Base-by-base conservation (phyloP, 208 protist species). In the Acanthamoeba lugdunensis region DNA sequence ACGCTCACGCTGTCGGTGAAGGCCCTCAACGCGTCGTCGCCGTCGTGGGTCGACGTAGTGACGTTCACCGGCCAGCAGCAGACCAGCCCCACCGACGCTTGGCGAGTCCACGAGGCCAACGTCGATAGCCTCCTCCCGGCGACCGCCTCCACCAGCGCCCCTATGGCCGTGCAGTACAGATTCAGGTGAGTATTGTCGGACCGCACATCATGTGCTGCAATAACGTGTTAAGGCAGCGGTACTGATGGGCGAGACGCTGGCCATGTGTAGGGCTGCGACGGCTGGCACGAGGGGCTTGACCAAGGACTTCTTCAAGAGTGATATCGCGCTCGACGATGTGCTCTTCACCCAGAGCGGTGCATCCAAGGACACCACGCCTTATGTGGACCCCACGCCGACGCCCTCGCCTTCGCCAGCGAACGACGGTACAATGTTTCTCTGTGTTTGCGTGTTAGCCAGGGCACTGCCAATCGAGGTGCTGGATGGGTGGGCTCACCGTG, bases 241-340 rank as follows among this genome's bases (percentile, higher is more conserved):
- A 45, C 41, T 45, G 41, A 45, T 45, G 41, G 37, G 37, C 2
- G 37, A 41, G 37, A 41, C 37, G 37, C 41, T 56, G 52, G 52
- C 9, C 16, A 11, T 56, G 52, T 56, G 65, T 37, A 88, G 37
- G 33, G 41, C 81, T 11, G 81, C 13, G 33, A 13, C 81, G 11
- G 81, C 52, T 16, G 81, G 81, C 69, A 79, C 37, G 30, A 23
- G 69, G n/a, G 33, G 33, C 54, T 48, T 56, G 45, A 58, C 25
- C 28, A 28, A 52, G 54, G 54, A 56, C 52, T 88, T 67, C 81
- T 88, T 28, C 28, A 52, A 37, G 81, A 88, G 81, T n/a, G 81
- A 88, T 37, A 88, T 88, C 28, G 81, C 81, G 25, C 23, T 88
- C 54, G 81, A 88, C 48, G 81, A 88, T n/a, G 48, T 88, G 33